Conservation (phyloP, 2,329 filamentous ascomycete species). For the Pseudogymnoascus sp. region DNA sequence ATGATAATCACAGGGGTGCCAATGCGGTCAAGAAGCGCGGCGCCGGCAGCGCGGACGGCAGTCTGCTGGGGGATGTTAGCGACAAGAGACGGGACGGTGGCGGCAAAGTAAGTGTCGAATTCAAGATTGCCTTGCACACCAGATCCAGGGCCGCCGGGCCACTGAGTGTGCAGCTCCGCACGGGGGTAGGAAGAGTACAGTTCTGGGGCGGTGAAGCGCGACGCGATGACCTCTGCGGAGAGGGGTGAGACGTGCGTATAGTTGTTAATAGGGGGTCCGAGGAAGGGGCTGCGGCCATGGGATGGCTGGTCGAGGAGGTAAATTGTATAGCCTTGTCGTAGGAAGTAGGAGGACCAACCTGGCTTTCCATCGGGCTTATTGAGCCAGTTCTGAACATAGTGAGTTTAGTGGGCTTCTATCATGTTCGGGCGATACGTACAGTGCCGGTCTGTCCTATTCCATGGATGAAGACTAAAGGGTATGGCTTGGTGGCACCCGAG, state of each 20-base stretch:
- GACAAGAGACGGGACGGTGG: slow-evolving; percentile 32
- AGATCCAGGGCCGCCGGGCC: slow-evolving; percentile 25
- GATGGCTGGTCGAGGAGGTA: slow-evolving; percentile 32
- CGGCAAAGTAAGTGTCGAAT: slow-evolving; percentile 30
- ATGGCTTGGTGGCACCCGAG: slow-evolving; percentile 11
- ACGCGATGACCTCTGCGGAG: slow-evolving; percentile 20
- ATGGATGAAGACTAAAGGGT: slow-evolving; percentile 23
- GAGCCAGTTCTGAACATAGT: slow-evolving; percentile 31
- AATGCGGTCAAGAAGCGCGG: slow-evolving; percentile 24
- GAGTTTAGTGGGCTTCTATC: background rate
- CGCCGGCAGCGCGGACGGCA: slow-evolving; percentile 33
- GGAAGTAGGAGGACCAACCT: slow-evolving; percentile 41
- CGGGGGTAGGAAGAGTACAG: slow-evolving; percentile 26
- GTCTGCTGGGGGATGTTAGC: slow-evolving; percentile 31
- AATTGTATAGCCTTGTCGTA: slow-evolving; percentile 37
- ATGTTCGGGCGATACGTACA: slow-evolving; percentile 14
- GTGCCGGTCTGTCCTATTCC: slow-evolving; percentile 22
- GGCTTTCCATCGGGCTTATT: slow-evolving; percentile 39
- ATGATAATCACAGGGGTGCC: slow-evolving; percentile 20
- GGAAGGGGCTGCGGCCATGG: slow-evolving; percentile 17
- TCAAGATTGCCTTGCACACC: slow-evolving; percentile 20
- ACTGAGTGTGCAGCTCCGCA: slow-evolving; percentile 32
- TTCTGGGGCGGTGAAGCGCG: slow-evolving; percentile 24
- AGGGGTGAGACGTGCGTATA: slow-evolving; percentile 10
- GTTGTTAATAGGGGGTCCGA: slow-evolving; percentile 17